Evolutionary conservation across 2,329 filamentous ascomycete genomes (phyloP).

Genomic region (Fonsecaea monophora): DNA sequence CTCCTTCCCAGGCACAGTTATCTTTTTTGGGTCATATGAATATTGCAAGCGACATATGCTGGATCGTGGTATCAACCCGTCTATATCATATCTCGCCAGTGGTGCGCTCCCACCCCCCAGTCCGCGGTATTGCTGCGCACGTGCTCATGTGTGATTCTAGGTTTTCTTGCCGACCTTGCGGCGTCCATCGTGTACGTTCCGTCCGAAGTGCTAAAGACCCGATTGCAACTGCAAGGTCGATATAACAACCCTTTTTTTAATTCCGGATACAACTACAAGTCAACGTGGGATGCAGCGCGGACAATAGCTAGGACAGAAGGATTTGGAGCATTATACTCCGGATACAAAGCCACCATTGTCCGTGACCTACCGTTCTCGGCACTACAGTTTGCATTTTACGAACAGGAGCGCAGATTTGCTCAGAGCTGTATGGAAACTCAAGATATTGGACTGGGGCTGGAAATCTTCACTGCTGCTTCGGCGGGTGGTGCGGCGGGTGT

Average conservation of each 20-base stretch:
- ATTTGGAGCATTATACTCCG: conserved; percentile 84
- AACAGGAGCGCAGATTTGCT: conserved; percentile 86
- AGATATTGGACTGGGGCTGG: conserved; percentile 83
- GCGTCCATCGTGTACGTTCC: conserved; percentile 95
- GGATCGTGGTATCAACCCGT: conserved; percentile 80
- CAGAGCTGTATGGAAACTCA: conserved; percentile 77
- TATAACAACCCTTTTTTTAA: conserved; percentile 94
- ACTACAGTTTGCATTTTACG: conserved; percentile 97
- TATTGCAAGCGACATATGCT: conserved; percentile 90
- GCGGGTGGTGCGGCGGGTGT: conserved; percentile 93
- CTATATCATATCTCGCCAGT: conserved; percentile 82
- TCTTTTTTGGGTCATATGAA: conserved; percentile 97
- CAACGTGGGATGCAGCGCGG: conserved; percentile 79
- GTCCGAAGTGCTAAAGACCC: conserved; percentile 97
- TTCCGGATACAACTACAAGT: conserved; percentile 95
- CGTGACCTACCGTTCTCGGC: conserved; percentile 95
- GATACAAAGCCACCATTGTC: conserved; percentile 95
- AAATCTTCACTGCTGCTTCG: conserved; percentile 85
- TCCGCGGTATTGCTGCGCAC: background rate
- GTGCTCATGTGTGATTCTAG: conserved; percentile 37
- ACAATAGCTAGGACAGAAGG: conserved; percentile 87
- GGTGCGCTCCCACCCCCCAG: conserved; percentile 59
- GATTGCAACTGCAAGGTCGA: conserved; percentile 90
- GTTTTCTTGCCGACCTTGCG: conserved; percentile 90
- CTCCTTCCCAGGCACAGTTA: conserved; percentile 89